Evolutionary conservation across 495 filamentous ascomycete genomes (phyloP).

Genomic region (Daldinia childiae): DNA sequence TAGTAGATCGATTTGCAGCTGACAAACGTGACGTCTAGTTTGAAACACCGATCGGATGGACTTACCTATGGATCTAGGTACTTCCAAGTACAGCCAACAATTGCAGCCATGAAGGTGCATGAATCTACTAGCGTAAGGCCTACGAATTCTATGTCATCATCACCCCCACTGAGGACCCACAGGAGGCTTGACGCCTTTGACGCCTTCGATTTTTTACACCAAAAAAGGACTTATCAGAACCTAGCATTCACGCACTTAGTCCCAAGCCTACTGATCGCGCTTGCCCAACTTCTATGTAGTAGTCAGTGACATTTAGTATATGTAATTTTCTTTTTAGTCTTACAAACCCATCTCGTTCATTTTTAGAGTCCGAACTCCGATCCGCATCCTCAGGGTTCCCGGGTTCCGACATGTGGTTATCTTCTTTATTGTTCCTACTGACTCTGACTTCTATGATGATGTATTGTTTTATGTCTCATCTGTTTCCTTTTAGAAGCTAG

Average conservation of each 20-base stretch:
- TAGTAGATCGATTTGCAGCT: neutral
- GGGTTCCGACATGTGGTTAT: conserved; percentile 32
- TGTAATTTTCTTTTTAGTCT: neutral
- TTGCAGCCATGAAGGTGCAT: neutral
- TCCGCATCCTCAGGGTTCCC: conserved; percentile 11
- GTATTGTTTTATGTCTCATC: conserved; percentile 8
- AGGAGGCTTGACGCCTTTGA: conserved; percentile 31
- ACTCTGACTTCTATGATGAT: neutral
- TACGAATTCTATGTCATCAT: conserved; percentile 32
- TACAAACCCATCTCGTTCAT: conserved; percentile 19
- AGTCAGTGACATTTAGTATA: neutral
- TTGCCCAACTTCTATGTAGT: neutral
- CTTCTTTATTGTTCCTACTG: conserved; percentile 20
- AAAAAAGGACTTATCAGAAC: conserved; percentile 14
- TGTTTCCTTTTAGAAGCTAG: neutral
- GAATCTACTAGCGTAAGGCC: neutral
- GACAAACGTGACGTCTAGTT: neutral
- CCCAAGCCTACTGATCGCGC: neutral
- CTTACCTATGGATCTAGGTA: neutral
- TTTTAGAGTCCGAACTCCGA: conserved; percentile 35
- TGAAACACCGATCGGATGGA: conserved; percentile 14
- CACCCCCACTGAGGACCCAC: conserved; percentile 27
- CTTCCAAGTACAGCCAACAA: neutral
- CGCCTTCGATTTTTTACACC: conserved; percentile 26
- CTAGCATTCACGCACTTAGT: no score